Evolutionary conservation across 2,329 filamentous ascomycete species (phyloP).

Genomic region (Colletotrichum acutatum): DNA sequence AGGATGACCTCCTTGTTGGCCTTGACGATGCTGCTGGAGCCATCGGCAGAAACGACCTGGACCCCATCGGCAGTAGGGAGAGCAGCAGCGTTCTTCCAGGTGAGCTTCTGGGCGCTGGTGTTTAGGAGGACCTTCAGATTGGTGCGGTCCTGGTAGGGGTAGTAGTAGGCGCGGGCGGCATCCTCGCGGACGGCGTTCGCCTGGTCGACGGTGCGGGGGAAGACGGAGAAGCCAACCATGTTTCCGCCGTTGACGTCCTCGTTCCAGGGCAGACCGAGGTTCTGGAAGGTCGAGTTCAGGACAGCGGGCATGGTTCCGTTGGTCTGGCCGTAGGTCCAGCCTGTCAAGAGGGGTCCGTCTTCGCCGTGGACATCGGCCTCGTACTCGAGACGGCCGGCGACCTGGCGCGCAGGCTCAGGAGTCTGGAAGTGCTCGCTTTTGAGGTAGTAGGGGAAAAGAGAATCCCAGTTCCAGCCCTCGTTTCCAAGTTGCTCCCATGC

Average conservation of each 20-base stretch:
- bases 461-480: conserved; percentile 56
- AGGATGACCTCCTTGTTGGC: conserved; percentile 59
- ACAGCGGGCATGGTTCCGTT: conserved; percentile 46
- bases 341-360: conserved; percentile 48
- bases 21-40: conserved; percentile 45
- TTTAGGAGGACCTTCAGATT: conserved; percentile 45
- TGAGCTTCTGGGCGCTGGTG: conserved; percentile 25
- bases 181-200: conserved; percentile 50
- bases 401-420: conserved; percentile 41
- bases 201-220: conserved; percentile 53
- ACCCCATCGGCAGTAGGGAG: conserved; percentile 45
- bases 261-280: conserved; percentile 44
- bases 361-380: conserved; percentile 47
- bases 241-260: conserved; percentile 52
- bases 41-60: conserved; percentile 49
- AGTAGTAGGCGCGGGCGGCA: conserved; percentile 54
- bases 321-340: conserved; percentile 47
- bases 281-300: conserved; percentile 46
- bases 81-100: conserved; percentile 13
- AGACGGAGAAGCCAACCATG: conserved; percentile 50
- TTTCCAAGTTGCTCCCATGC: conserved; percentile 57
- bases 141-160: conserved; percentile 47
- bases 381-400: conserved; percentile 43
- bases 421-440: conserved; percentile 51
- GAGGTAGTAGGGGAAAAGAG: conserved; percentile 58